Base-by-base conservation (phyloP, 2,329 filamentous ascomycete species). In the Aspergillus brunneoviolaceus region DNA sequence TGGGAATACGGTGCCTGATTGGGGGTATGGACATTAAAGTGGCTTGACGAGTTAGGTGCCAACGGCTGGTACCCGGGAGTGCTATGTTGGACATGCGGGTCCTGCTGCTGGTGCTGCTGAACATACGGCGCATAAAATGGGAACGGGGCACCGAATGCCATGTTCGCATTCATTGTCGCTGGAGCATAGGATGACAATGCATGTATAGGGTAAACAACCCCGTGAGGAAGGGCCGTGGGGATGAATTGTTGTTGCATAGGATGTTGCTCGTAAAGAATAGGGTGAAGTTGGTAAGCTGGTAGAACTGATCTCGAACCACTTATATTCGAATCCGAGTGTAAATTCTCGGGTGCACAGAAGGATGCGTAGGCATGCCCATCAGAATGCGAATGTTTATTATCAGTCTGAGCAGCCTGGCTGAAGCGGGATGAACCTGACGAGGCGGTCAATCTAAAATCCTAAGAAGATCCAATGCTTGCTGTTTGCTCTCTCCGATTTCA, bases 191-290 rank as follows among this genome's bases (percentile, higher is more conserved):
- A 66, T n/a, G 66, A 60, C 55, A 71, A 62, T 14, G 70, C 65
- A 19, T 67, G 69, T 47, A 74, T 63, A 21, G 70, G 66, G 57
- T 76, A 76, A 29, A 74, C 57, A 23, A 71, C 57, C 6, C 70
- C 70, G 42, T 71, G 70, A 6, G 65, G 57, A 33, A 70, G 68
- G 29, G 60, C 49, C 2, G 64, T 49, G 11, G 66, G 54, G 16
- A 69, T 49, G 27, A 70, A 74, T 48, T 69, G 69, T 45, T 70
- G 71, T 14, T 69, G 63, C 45, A 70, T 65, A 42, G 65, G 60
- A 53, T 66, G 64, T 33, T 72, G 70, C 33, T 69, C 69, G 45
- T 66, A 73, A 16, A 63, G 58, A 11, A 67, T 63, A 21, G 67
- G 57, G n/a, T 67, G 67, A 16, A 65, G 60, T 29, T 65, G 70